Base-by-base conservation (phyloP, 176 grass and related monocot genomes). In the Tuctoria greenei region DNA sequence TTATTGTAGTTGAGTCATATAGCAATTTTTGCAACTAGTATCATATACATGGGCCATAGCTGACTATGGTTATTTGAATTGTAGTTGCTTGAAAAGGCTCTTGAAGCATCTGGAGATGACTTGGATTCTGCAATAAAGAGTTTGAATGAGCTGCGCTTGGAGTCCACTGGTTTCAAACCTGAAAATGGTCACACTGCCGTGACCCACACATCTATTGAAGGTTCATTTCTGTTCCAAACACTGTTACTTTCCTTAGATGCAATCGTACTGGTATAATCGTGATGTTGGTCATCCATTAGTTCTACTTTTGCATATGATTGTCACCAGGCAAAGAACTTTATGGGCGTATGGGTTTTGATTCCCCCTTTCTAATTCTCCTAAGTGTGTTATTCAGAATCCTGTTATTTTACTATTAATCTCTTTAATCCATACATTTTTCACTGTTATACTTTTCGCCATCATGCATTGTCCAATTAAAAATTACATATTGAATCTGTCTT, bases 101-200 rank as follows among this genome's bases (percentile, higher is more conserved):
- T 98, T 39, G 86, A 98, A 76, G 89, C 84, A 34, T 92, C 95
- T 50, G 88, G 91, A 76, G 88, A 92, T 72, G 90, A 98, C 81
- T 69, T 98, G 62, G 95, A 98, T 81, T 81, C 84, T 52, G 86
- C 95, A 71, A 93, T 98, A 72, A 83, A 91, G 81, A 92, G 84
- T 75, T 81, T 98, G 84, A 86, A 78, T 60, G 76, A 92, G 35
- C 77, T 92, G 52, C 76, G 61, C n/a, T 78, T 93, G 17, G 91
- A 83, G 61, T 90, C 88, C 46, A 63, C 68, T 73, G 62, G 66
- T 41, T 69, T 49, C 51, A 50, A 71, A 64, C 69, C 67, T 42
- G 84, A 89, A 90, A 89, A 84, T 26, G 75, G 75, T 2, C 74
- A 81, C 4, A 38, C 64, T 21, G 43, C 84, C 9, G 6, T 46